phyloP scores from a whole-genome alignment of 345 rosid genomes.

The Hibiscus trionum region DNA sequence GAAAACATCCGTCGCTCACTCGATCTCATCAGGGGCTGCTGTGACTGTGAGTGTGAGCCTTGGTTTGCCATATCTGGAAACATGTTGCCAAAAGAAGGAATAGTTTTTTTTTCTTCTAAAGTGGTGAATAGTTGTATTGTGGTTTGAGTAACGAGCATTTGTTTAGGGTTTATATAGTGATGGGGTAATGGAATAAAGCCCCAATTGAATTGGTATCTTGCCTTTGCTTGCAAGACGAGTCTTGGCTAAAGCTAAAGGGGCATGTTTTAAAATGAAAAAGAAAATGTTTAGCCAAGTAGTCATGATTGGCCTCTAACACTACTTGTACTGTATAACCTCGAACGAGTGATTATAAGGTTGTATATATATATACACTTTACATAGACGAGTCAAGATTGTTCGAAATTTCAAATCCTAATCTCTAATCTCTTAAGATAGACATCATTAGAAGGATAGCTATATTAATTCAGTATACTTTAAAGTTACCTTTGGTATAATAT shows the following conservation, averaged over 20 bases:
- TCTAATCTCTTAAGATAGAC: no score
- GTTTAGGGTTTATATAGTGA: constrained; percentile 16
- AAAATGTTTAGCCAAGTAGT: neutral
- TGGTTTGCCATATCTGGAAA: neutral
- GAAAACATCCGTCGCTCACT: constrained; percentile 23
- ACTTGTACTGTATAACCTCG: no score
- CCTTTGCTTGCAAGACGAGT: constrained; percentile 19
- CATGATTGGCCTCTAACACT: neutral
- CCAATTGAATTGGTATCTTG: constrained; percentile 13
- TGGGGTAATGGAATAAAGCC: constrained; percentile 3
- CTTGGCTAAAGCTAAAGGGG: constrained; percentile 13
- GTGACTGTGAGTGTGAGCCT: constrained; percentile 10
- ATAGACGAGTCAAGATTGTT: no score
- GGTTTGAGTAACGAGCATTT: neutral
- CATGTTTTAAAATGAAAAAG: neutral
- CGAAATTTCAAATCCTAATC: no score
- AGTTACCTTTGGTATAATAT: neutral
- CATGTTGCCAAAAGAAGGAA: neutral
- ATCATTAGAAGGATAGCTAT: neutral
- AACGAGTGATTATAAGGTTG: no score
- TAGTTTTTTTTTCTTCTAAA: neutral
- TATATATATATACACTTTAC: no score
- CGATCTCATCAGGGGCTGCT: constrained; percentile 12
- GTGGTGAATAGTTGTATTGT: neutral
- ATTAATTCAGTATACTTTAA: neutral